A percentile compares a stretch with the other conserved stretches of the same genome.
Conservation (phyloP, 2,329 filamentous ascomycete genomes). For the Cercospora berteroae region DNA sequence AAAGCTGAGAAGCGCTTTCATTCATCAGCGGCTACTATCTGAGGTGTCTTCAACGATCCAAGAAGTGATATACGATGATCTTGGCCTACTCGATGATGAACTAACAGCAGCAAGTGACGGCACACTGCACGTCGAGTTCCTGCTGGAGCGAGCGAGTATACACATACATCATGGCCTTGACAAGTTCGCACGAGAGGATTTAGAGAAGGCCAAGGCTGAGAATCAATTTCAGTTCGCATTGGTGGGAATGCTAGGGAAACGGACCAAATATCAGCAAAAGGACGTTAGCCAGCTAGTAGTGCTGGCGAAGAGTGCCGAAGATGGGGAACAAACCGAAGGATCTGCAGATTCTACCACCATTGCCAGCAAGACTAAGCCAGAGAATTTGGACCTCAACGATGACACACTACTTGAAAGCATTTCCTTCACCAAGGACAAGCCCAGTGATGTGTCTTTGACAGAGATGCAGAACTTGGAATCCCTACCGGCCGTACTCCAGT, state of each 20-base stretch:
- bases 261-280: conserved; percentile 75
- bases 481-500: conserved; percentile 62
- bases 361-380: conserved; percentile 22
- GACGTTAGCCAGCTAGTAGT: conserved; percentile 87
- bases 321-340: conserved; percentile 3
- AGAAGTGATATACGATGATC: conserved; percentile 58
- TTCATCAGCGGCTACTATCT: conserved; percentile 65
- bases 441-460: conserved; percentile 36
- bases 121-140: conserved; percentile 62
- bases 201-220: conserved; percentile 64
- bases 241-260: conserved; percentile 82
- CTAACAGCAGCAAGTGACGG: conserved; percentile 19
- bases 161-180: conserved; percentile 83
- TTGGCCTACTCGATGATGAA: conserved; percentile 55
- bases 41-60: conserved; percentile 62
- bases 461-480: conserved; percentile 46
- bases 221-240: conserved; percentile 78
- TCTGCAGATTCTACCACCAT: conserved; percentile 3
- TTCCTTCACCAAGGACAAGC: conserved; percentile 62
- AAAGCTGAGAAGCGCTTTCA: conserved; percentile 69
- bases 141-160: conserved; percentile 79
- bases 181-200: conserved; percentile 66
- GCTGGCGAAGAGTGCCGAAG: conserved; percentile 71
- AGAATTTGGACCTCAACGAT: conserved; percentile 78
- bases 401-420: conserved; percentile 90